phyloP scores from a whole-genome alignment of 2,329 filamentous ascomycete genomes.

The Stachybotrys elegans region DNA sequence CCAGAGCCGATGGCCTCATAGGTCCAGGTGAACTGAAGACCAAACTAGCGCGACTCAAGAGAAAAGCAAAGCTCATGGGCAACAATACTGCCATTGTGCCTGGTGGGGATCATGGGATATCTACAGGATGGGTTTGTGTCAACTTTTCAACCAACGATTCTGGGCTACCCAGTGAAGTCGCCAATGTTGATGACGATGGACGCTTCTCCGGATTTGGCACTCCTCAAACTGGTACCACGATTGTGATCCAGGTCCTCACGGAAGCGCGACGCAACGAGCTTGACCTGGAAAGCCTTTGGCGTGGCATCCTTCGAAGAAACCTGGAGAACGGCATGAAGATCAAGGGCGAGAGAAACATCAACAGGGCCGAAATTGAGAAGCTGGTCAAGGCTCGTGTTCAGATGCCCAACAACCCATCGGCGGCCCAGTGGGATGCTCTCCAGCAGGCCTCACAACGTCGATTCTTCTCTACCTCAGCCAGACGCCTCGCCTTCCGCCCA shows the following conservation, averaged over 20 bases:
- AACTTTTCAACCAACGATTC: conserved; percentile 67
- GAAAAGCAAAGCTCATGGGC: conserved; percentile 75
- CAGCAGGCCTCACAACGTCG: conserved; percentile 26
- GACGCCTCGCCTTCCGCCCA: conserved; percentile 13
- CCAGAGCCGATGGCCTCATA: conserved; percentile 80
- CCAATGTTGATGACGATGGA: conserved; percentile 41
- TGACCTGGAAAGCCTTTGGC: conserved; percentile 50
- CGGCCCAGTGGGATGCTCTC: conserved; percentile 29
- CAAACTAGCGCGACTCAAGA: conserved; percentile 74
- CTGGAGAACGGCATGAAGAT: conserved; percentile 24
- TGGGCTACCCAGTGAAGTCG: conserved; percentile 32
- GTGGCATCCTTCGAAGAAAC: conserved; percentile 30
- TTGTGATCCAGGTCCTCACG: conserved; percentile 55
- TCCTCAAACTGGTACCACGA: conserved; percentile 40
- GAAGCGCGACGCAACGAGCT: conserved; percentile 47
- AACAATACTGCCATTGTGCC: conserved; percentile 61
- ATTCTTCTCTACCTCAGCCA: conserved; percentile 26
- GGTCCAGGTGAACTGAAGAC: conserved; percentile 89
- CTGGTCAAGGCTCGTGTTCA: conserved; percentile 27
- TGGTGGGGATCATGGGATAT: conserved; percentile 75
- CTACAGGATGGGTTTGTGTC: conserved; percentile 94
- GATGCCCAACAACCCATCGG: conserved; percentile 21
- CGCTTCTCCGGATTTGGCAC: conserved; percentile 74
- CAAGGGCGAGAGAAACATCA: conserved; percentile 16
- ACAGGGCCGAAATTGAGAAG: conserved; percentile 21